Conservation (phyloP, 352 stramenopile genomes). For the Pythium periplocum region DNA sequence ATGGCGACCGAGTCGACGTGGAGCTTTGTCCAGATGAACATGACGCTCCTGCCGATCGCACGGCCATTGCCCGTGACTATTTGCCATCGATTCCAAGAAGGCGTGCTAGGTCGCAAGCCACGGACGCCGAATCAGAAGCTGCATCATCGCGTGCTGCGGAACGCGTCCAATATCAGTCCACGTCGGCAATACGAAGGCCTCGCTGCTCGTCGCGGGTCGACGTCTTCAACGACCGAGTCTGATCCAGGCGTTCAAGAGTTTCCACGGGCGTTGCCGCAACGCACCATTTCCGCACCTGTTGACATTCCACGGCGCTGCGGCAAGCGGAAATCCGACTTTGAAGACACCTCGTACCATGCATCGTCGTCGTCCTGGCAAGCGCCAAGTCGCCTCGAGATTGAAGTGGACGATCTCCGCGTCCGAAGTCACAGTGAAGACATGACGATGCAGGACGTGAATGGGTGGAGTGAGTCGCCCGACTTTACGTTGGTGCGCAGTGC, state of each 20-base stretch:
- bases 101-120: constrained; percentile 37
- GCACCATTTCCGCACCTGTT: constrained; percentile 11
- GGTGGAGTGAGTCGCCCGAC: constrained; percentile 9
- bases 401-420: constrained; percentile 11
- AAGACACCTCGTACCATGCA: constrained; percentile 4
- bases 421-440: constrained; percentile 41
- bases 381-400: not conserved
- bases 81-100: constrained; percentile 38
- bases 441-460: constrained; percentile 14
- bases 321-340: constrained; percentile 14
- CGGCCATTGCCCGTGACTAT: constrained; percentile 54
- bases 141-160: constrained; percentile 41
- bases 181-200: constrained; percentile 33
- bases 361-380: not conserved
- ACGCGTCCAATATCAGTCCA: constrained; percentile 63
- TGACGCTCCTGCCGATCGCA: constrained; percentile 73
- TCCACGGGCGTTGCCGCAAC: constrained; percentile 5
- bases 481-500: constrained; percentile 28
- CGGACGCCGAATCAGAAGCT: constrained; percentile 62
- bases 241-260: constrained; percentile 2
- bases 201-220: constrained; percentile 9
- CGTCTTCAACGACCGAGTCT: constrained; percentile 4
- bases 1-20: constrained; percentile 31
- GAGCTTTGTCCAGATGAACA: constrained; percentile 87
- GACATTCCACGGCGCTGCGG: constrained; percentile 2